Base-by-base conservation (phyloP, 495 filamentous ascomycete genomes). In the Melanomma pulvis-pyrius region DNA sequence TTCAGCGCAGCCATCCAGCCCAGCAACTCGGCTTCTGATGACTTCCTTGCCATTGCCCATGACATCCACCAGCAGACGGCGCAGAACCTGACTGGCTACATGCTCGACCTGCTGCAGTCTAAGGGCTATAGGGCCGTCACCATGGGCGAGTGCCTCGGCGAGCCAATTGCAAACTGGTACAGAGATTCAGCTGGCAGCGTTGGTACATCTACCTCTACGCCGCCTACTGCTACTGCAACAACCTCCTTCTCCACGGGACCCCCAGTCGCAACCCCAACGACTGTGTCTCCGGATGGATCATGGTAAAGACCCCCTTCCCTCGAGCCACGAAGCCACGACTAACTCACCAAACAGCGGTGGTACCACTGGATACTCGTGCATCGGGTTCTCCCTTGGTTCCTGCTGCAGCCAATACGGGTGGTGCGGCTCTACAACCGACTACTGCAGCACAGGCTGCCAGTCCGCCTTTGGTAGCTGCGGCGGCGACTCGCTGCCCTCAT, bases 61-160 rank as follows among this genome's bases (percentile, higher is more conserved):
- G 91, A 96, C 71, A 90, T 91, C 39, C 88, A 92, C 68, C 81
- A 87, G 29, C 87, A 92, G 72, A 88, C 85, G 12, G 90, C 88
- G 4, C 83, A 88, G 65, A 91, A 90, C 67, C 81, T 96, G 66
- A 91, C 89, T 0, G 82, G 85, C 54, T 87, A 92, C 73, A 88
- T 92, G 79, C 76, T 96, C 32, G 79, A 84, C 30, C 81, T 78
- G 2, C 78, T 90, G 24, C 75, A 62, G 46, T 67, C 73, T 1
- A 77, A 83, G 15, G 90, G 90, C 0, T 94, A 84, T 70, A 80
- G 78, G 44, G 79, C 83, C 12, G 89, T 91, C 34, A 90, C 90
- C 34, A 83, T 91, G 25, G 90, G 89, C 1, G 82, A 91, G 67
- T 93, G 90, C 75, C 78, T 93, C 19, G 87, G 84, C 13, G 89